phyloP scores from a whole-genome alignment of 139 green algal species.

The Pedinophyceae sp. region DNA sequence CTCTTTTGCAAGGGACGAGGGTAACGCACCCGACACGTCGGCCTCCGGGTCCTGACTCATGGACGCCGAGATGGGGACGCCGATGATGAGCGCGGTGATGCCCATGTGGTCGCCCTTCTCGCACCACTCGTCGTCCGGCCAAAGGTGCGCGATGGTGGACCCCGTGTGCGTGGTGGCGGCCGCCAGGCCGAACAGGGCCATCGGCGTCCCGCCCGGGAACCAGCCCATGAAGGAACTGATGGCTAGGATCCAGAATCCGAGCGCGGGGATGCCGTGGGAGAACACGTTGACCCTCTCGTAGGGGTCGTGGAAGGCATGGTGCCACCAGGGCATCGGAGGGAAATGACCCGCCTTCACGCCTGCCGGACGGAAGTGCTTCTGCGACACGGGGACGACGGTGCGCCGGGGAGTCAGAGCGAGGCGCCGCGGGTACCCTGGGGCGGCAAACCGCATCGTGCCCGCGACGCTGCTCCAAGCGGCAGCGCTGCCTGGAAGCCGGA shows the following conservation, averaged over 20 bases:
- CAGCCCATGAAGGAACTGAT: neutral
- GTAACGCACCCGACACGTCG: no score
- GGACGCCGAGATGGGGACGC: conserved; percentile 44
- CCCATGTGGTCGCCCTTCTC: conserved; percentile 75
- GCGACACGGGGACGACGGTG: no score
- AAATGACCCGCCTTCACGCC: neutral
- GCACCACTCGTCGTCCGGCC: neutral
- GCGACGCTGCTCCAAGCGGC: no score
- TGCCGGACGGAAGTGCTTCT: neutral
- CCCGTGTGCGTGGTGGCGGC: no score
- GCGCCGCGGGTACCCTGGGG: no score
- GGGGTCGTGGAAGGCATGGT: conserved; percentile 35
- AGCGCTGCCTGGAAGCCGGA: no score
- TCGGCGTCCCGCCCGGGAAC: neutral
- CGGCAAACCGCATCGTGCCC: no score
- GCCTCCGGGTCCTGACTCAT: no score
- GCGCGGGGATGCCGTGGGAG: conserved; percentile 46
- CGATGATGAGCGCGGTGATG: conserved; percentile 56
- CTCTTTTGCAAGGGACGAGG: no score
- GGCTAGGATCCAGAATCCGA: conserved; percentile 25
- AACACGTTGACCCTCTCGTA: conserved; percentile 80
- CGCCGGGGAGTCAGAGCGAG: no score
- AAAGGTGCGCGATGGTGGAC: neutral
- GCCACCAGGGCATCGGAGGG: neutral
- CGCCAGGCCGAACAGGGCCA: no score